A percentile compares a stretch with the other conserved stretches of the same genome.
phyloP scores from a whole-genome alignment of 306 rosid species.

The Lupinus albus region DNA sequence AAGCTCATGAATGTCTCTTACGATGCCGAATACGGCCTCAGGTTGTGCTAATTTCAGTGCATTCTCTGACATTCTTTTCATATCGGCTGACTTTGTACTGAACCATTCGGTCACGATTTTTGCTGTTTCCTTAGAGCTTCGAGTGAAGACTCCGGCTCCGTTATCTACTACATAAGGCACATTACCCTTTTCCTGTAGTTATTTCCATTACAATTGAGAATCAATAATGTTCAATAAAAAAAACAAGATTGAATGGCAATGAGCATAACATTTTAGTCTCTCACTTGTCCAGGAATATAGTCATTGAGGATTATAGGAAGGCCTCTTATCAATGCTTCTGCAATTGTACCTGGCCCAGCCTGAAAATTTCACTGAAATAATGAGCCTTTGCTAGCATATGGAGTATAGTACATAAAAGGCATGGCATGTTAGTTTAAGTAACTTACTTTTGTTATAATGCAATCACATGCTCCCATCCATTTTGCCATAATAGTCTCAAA shows the following conservation, averaged over 20 bases:
- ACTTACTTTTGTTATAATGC: slow-evolving; percentile 93
- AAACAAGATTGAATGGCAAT: slow-evolving; percentile 3
- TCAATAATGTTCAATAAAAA: neutral
- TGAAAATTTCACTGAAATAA: slow-evolving; percentile 37
- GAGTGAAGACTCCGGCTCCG: slow-evolving; percentile 95
- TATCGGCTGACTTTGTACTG: slow-evolving; percentile 72
- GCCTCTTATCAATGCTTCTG: slow-evolving; percentile 96
- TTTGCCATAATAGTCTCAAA: slow-evolving; percentile 89
- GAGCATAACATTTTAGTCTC: slow-evolving; percentile 34
- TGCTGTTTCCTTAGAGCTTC: slow-evolving; percentile 88
- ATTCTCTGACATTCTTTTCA: slow-evolving; percentile 68
- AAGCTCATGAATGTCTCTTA: slow-evolving; percentile 84
- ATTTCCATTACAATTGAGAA: slow-evolving; percentile 21
- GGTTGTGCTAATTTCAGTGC: slow-evolving; percentile 91
- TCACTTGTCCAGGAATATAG: slow-evolving; percentile 96
- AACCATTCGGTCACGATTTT: slow-evolving; percentile 84
- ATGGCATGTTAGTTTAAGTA: slow-evolving; percentile 1
- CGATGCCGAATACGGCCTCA: slow-evolving; percentile 91
- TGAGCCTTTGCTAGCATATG: slow-evolving; percentile 31
- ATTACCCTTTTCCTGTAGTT: slow-evolving; percentile 84
- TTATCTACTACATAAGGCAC: slow-evolving; percentile 93
- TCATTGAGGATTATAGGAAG: slow-evolving; percentile 94
- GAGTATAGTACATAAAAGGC: slow-evolving; percentile 7
- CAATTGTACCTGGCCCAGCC: slow-evolving; percentile 99
- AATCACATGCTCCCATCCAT: slow-evolving; percentile 99